Base-by-base conservation (phyloP, 2,329 filamentous ascomycete genomes). In the Cadophora gregata region DNA sequence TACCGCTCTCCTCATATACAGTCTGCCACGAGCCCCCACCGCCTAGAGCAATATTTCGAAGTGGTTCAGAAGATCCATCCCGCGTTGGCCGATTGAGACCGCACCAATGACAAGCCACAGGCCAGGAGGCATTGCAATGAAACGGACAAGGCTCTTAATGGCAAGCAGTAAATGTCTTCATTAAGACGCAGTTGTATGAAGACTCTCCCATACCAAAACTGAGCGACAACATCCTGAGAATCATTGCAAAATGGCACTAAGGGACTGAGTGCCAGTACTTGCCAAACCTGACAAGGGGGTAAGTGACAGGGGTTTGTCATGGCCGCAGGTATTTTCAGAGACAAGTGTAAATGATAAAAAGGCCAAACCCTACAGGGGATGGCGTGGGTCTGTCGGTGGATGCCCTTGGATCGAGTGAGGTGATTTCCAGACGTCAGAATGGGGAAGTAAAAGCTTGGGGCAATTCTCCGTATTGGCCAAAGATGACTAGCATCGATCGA, bases 1-100 rank as follows among this genome's bases (percentile, higher is more conserved):
- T 53, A 55, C 64, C 59, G 67, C 67, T 69, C 66, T 71, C 64
- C 69, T 74, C 72, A 75, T 74, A 75, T 75, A 75, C 38, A 71
- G 65, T 72, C 21, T 63, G 42, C 27, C 63, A 68, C 59, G 67
- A 69, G 67, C 73, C 73, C 71, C 67, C 68, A 67, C 69, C 68
- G 64, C 65, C 64, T 67, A 51, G 62, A 50, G 65, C 69, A 71
- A 70, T 68, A 64, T 63, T 63, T 67, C 65, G 56, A 67, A 66
- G 56, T 69, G 64, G 62, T 66, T 68, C 67, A 69, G 38, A 47
- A 61, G 61, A 48, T 62, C 64, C 65, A 71, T 73, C 72, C 73
- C 71, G 70, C 72, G 69, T 67, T 67, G 64, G 64, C 56, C 51
- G 59, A 56, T 62, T 70, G 69, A 72, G 56, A 73, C 71, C 61